Evolutionary conservation across 2,329 filamentous ascomycete genomes (phyloP).

Genomic region (Nigrograna mackinnonii): DNA sequence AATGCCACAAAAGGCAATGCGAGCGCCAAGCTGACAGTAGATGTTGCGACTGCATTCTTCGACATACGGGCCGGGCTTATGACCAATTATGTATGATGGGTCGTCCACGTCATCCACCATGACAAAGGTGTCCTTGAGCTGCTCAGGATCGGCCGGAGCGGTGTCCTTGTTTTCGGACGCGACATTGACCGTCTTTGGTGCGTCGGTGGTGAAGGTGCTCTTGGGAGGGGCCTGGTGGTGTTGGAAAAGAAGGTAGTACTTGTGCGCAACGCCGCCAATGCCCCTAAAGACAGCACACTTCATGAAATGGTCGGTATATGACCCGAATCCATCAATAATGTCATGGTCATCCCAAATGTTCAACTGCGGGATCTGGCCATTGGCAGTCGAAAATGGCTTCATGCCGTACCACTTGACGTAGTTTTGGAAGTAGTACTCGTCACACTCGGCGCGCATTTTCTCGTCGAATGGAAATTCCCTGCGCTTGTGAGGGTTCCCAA

Average conservation of each 20-base stretch:
- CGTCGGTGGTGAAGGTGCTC: conserved; percentile 83
- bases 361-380: conserved; percentile 65
- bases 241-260: conserved; percentile 69
- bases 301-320: conserved; percentile 71
- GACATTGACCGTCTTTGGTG: conserved; percentile 55
- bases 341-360: conserved; percentile 70
- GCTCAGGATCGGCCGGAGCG: conserved; percentile 66
- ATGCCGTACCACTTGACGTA: conserved; percentile 71
- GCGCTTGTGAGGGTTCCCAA: conserved; percentile 63
- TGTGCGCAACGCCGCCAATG: conserved; percentile 62
- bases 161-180: conserved; percentile 55
- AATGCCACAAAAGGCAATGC: conserved; percentile 66
- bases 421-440: conserved; percentile 66
- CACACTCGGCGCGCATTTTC: conserved; percentile 60
- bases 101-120: conserved; percentile 61
- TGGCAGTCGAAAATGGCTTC: conserved; percentile 62
- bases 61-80: conserved; percentile 70
- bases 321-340: conserved; percentile 70
- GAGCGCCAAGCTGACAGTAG: conserved; percentile 66
- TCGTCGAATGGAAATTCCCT: conserved; percentile 68
- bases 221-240: conserved; percentile 81
- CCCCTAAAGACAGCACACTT: conserved; percentile 66
- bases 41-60: conserved; percentile 64
- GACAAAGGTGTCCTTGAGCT: conserved; percentile 77
- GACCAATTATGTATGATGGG: conserved; percentile 76